Evolutionary conservation across 306 rosid species (phyloP).

Genomic region (Ammopiptanthus mongolicus): DNA sequence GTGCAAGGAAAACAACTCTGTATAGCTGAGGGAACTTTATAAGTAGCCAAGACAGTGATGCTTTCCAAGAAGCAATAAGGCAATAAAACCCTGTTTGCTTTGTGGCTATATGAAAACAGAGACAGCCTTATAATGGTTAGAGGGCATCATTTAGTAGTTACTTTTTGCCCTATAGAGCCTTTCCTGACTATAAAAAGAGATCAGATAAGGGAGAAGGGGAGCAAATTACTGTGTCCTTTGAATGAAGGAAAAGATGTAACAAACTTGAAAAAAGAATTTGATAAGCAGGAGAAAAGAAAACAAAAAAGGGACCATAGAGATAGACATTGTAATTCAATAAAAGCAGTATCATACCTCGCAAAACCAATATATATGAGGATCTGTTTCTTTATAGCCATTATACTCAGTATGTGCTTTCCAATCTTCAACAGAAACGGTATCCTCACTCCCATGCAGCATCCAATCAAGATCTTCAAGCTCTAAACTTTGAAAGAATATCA

Average conservation of each 20-base stretch:
- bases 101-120: slow-evolving; percentile 1
- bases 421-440: too few species aligned
- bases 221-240: neutral
- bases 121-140: neutral
- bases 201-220: neutral
- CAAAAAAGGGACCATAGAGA: neutral
- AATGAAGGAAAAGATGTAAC: neutral
- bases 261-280: neutral
- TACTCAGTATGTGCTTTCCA: slow-evolving; percentile 92
- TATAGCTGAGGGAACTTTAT: neutral
- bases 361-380: slow-evolving; percentile 85
- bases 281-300: neutral
- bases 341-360: slow-evolving; percentile 69
- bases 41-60: neutral
- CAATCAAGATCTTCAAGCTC: slow-evolving; percentile 82
- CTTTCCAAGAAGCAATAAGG: neutral
- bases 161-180: neutral
- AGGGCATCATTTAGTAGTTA: neutral
- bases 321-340: slow-evolving; percentile 1
- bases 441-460: too few species aligned
- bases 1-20: neutral
- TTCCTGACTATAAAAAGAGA: neutral
- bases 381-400: slow-evolving; percentile 79
- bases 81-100: neutral
- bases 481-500: slow-evolving; percentile 72